phyloP scores from a whole-genome alignment of 2,329 filamentous ascomycete species.

The Fusarium euwallaceae region DNA sequence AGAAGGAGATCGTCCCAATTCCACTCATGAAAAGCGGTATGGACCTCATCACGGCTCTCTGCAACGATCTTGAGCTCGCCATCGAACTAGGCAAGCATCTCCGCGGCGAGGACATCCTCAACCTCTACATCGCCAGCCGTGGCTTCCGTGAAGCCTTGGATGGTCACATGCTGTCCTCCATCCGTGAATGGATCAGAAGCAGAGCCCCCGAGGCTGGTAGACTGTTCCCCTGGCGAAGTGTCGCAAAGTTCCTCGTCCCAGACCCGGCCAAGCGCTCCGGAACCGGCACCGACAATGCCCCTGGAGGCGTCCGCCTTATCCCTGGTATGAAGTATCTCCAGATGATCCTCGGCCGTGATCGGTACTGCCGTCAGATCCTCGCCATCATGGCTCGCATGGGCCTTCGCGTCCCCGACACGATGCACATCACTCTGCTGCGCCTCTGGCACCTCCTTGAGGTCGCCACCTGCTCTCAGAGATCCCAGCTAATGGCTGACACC shows the following conservation, averaged over 20 bases:
- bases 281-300: conserved; percentile 14
- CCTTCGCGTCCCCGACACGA: conserved; percentile 65
- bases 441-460: conserved; percentile 82
- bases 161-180: conserved; percentile 68
- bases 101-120: conserved; percentile 67
- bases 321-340: conserved; percentile 77
- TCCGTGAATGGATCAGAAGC: conserved; percentile 66
- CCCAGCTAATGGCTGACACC: conserved; percentile 64
- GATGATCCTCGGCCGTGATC: conserved; percentile 73
- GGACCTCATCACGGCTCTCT: conserved; percentile 60
- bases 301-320: conserved; percentile 60
- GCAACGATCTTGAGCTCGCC: conserved; percentile 63
- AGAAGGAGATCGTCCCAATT: conserved; percentile 34
- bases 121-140: conserved; percentile 74
- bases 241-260: conserved; percentile 66
- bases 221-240: conserved; percentile 73
- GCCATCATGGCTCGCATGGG: conserved; percentile 69
- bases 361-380: conserved; percentile 72
- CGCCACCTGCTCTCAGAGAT: conserved; percentile 66
- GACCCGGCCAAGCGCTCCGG: conserved; percentile 66
- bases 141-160: conserved; percentile 73
- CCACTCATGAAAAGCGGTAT: conserved; percentile 45
- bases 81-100: conserved; percentile 69
- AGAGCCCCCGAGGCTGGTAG: conserved; percentile 67
- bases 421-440: conserved; percentile 67